Percentiles rank a stretch among this genome's conserved stretches.
These are phyloP conservation scores for Clavispora santaluciae DNA, from an alignment of 805 yeast genomes.

Conservation along the genomic window DNA sequence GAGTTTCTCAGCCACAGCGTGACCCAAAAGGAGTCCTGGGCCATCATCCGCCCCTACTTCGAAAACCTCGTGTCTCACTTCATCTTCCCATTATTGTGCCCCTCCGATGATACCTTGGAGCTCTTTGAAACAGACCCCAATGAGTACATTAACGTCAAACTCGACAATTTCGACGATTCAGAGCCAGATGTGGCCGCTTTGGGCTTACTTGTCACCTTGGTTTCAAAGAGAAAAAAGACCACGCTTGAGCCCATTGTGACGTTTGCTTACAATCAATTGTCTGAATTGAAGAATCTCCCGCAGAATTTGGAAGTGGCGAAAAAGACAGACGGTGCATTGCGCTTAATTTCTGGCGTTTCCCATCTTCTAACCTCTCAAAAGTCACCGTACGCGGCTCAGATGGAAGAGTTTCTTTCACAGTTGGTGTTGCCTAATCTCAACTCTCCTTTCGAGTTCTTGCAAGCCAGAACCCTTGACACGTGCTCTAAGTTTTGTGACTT, in stretches of 20 bases:
- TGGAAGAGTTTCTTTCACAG: constrained; percentile 62
- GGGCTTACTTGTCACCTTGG: constrained; percentile 65
- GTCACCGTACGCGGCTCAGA: constrained; percentile 55
- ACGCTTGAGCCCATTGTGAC: constrained; percentile 58
- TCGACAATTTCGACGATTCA: constrained; percentile 51
- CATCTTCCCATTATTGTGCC: constrained; percentile 70
- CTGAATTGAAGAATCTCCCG: constrained; percentile 19
- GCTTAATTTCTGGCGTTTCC: constrained; percentile 72
- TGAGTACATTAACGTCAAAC: constrained; percentile 73
- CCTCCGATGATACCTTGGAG: constrained; percentile 63
- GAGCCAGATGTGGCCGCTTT: constrained; percentile 77
- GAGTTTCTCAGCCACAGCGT: constrained; percentile 55
- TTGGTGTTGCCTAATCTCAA: constrained; percentile 70
- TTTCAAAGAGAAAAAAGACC: constrained; percentile 57
- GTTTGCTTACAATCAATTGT: constrained; percentile 51
- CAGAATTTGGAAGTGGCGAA: constrained; percentile 48
- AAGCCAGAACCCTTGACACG: constrained; percentile 70
- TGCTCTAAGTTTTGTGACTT: constrained; percentile 61
- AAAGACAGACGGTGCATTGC: constrained; percentile 71
- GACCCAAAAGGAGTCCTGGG: constrained; percentile 55
- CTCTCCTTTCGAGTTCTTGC: constrained; percentile 59
- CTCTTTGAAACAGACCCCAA: constrained; percentile 81
- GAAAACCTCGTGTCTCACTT: constrained; percentile 64
- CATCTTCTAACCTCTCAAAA: constrained; percentile 49
- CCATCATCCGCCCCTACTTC: constrained; percentile 57